Evolutionary conservation across 2,329 filamentous ascomycete genomes (phyloP), one percentile per base, ranked within the genome.

Genomic region (Arachnomyces sp.): DNA sequence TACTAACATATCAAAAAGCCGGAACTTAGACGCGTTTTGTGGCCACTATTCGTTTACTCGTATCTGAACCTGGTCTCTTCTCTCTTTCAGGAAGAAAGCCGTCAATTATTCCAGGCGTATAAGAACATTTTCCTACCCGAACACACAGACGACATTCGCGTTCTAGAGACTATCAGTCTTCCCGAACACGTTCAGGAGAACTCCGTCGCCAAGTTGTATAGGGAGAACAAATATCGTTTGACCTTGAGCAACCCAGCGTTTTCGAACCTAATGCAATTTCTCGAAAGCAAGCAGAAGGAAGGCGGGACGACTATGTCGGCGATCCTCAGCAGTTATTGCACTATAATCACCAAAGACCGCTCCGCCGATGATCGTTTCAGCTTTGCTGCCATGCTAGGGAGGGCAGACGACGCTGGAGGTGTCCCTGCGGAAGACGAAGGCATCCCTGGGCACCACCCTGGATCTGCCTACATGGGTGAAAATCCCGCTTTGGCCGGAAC

Each of bases 1-100:
- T 17, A 35, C 33, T 35, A 14, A 35, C 14, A 5, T 42, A 32
- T 41, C 20, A 20, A 43, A 9, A 46, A 89, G 79, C 87, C 90
- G 33, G 92, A 98, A 65, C 72, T 98, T 2, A 76, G 79, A 43
- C 88, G 93, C 50, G 71, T 96, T 3, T 67, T 94, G 12, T 98
- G 92, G 88, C 92, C 92, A 0, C 68, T 93, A 1, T 96, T 95
- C 55, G 84, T 96, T 37, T 94, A 98, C 63, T 92, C 86, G 0
- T 95, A 84, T 57, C 70, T 98, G 17, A 81, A 86, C 42, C 75
- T 96, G 40, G 75, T 93, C 18, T 72, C 72, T 28, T 77, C 86
- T 44, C 79, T 79, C 47, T 88, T 83, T 51, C 67, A 76, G 1
- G 76, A 77, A 30, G 86, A 94, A 43, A 79, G 81, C 11, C 80